Evolutionary conservation across 2,329 filamentous ascomycete species (phyloP), one percentile per base, ranked within the genome.

Genomic region (Stagonosporopsis rhizophila): DNA sequence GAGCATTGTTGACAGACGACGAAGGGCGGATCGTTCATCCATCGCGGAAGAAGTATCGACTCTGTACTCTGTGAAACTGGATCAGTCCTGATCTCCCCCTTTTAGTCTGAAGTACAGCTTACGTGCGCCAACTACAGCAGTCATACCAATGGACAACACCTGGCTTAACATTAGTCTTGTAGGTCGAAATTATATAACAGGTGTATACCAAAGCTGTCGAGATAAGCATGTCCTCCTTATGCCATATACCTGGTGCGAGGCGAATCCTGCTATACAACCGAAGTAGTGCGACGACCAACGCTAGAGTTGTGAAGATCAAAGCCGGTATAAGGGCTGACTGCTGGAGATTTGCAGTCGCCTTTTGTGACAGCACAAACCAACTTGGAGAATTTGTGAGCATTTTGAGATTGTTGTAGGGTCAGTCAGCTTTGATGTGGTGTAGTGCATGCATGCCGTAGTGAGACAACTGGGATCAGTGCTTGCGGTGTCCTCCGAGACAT

Each of bases 211-310:
- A 27, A 3, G 73, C 64, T 20, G 57, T 40, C 3, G 62, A 66
- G 8, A 76, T 57, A 2, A 73, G 17, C 25, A 65, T 61, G 57
- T 77, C 75, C 37, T 76, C 73, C 1, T 44, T 15, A 4, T 40
- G 44, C 20, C 64, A 44, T 30, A 37, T 52, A 11, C 59, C 58
- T 14, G 65, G 46, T 3, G 44, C 55, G 4, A 70, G 54, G 28
- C 42, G 44, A 1, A 61, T 25, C 32, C 69, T 62, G 27, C 69
- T 72, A 42, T 70, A 72, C 68, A 65, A 72, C 44, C 74, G 60
- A 22, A 73, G 45, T 0, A 46, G 12, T 6, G 75, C 65, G 9
- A 65, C 54, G 11, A 66, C 3, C 2, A 67, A 34, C 15, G 72
- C 71, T 2, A 74, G n/a, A 0, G 47, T 20, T 2, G 69, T 71